These are phyloP conservation scores for Lichtheimia ornata DNA, from an alignment of 371 early-diverging fungal genomes.

Conservation along the genomic window DNA sequence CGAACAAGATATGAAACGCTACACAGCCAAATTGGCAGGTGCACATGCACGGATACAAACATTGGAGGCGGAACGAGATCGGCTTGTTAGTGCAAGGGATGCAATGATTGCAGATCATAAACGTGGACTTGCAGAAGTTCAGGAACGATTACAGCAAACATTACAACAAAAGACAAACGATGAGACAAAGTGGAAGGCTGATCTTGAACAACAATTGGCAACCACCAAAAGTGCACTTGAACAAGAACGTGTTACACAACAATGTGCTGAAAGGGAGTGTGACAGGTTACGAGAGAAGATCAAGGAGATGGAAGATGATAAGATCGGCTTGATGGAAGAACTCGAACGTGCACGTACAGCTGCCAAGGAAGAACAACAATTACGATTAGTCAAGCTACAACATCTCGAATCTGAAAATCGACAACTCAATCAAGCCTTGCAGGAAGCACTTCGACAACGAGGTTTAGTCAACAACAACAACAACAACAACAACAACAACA, in stretches of 20 bases:
- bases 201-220: constrained; percentile 10
- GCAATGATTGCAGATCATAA: constrained; percentile 19
- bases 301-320: constrained; percentile 33
- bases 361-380: constrained; percentile 33
- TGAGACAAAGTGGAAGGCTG: constrained; percentile 21
- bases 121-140: constrained; percentile 12
- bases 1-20: constrained; percentile 22
- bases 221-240: constrained; percentile 24
- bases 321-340: constrained; percentile 40
- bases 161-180: constrained; percentile 39
- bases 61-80: constrained; percentile 27
- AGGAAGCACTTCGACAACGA: constrained; percentile 31
- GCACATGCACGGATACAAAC: constrained; percentile 19
- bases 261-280: not conserved
- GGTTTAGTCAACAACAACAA: constrained; percentile 43
- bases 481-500: no score
- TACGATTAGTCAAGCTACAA: constrained; percentile 33
- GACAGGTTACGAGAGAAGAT: constrained; percentile 1
- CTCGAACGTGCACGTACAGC: constrained; percentile 41
- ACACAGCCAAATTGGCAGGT: constrained; percentile 14
- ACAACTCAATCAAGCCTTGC: constrained; percentile 13
- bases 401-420: constrained; percentile 13
- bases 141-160: constrained; percentile 28
- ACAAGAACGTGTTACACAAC: constrained; percentile 4
- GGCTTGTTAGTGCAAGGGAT: not conserved